These are phyloP conservation scores for Athelia psychrophila DNA, from an alignment of 1,284 basidiomycete genomes.

Conservation along the genomic window DNA sequence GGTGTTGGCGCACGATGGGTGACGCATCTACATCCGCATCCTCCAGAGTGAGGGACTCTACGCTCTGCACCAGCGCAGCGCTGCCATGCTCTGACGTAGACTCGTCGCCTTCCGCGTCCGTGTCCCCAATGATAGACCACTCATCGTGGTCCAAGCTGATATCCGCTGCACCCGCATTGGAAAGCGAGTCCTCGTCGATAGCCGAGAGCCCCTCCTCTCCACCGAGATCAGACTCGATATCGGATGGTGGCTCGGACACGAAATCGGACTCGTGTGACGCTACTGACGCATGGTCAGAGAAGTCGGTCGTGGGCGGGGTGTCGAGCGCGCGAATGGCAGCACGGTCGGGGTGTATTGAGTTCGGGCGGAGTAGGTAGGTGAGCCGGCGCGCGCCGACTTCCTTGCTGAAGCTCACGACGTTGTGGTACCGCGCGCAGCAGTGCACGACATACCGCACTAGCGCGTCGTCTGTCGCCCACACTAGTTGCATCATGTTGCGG, in stretches of 20 bases:
- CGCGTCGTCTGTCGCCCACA: conserved; percentile 66
- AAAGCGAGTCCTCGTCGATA: conserved; percentile 31
- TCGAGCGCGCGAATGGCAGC: conserved; percentile 42
- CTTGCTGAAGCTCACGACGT: conserved; percentile 81
- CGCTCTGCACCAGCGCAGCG: background rate
- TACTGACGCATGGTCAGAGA: conserved; percentile 48
- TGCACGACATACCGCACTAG: conserved; percentile 79
- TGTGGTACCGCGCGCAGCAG: conserved; percentile 76
- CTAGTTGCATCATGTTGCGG: conserved; percentile 60
- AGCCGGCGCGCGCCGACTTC: conserved; percentile 59
- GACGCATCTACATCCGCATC: conserved; percentile 7
- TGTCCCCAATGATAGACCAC: conserved; percentile 32
- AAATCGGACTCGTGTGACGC: conserved; percentile 48
- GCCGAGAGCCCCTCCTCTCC: conserved; percentile 19
- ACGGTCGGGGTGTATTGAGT: conserved; percentile 58
- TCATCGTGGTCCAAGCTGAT: conserved; percentile 17
- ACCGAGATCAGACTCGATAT: conserved; percentile 30
- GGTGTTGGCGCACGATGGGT: conserved; percentile 8
- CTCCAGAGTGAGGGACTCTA: background rate
- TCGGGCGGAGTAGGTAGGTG: conserved; percentile 76
- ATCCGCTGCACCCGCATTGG: conserved; percentile 22
- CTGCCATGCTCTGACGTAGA: conserved; percentile 24
- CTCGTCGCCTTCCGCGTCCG: conserved; percentile 32
- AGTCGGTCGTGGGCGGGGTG: conserved; percentile 72
- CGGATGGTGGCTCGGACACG: conserved; percentile 30